phyloP scores from a whole-genome alignment of 2,329 filamentous ascomycete species.

The Alternaria alternata region DNA sequence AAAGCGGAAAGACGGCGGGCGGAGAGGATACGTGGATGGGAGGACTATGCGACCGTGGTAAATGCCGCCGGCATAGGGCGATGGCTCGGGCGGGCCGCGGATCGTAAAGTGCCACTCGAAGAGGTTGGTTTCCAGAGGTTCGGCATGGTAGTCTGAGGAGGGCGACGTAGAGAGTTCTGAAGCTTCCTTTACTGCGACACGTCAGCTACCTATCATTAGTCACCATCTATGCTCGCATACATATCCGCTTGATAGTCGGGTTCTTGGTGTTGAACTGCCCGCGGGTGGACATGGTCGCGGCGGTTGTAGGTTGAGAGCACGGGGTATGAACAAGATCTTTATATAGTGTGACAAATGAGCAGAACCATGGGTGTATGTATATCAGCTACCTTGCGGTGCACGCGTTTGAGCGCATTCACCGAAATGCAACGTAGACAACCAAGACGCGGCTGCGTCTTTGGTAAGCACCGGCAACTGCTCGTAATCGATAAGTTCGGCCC shows the following conservation, averaged over 20 bases:
- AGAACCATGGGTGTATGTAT: neutral
- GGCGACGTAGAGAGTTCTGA: conserved; percentile 82
- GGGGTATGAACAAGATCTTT: neutral
- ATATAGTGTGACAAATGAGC: neutral
- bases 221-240: conserved; percentile 57
- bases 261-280: conserved; percentile 74
- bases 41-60: conserved; percentile 97
- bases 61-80: conserved; percentile 79
- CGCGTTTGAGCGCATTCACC: conserved; percentile 4
- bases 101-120: conserved; percentile 99
- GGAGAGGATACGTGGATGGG: conserved; percentile 86
- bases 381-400: neutral
- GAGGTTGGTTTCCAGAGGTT: conserved; percentile 85
- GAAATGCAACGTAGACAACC: conserved; percentile 16
- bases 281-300: conserved; percentile 49
- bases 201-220: conserved; percentile 25
- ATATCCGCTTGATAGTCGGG: conserved; percentile 84
- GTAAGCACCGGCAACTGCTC: conserved; percentile 11
- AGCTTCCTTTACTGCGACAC: conserved; percentile 79
- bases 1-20: conserved; percentile 95
- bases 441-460: conserved; percentile 6
- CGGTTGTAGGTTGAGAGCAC: neutral
- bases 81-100: conserved; percentile 81
- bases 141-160: conserved; percentile 84
- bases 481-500: conserved; percentile 11